Evolutionary conservation across 2,329 filamentous ascomycete genomes (phyloP).

Genomic region (Alternaria dauci): DNA sequence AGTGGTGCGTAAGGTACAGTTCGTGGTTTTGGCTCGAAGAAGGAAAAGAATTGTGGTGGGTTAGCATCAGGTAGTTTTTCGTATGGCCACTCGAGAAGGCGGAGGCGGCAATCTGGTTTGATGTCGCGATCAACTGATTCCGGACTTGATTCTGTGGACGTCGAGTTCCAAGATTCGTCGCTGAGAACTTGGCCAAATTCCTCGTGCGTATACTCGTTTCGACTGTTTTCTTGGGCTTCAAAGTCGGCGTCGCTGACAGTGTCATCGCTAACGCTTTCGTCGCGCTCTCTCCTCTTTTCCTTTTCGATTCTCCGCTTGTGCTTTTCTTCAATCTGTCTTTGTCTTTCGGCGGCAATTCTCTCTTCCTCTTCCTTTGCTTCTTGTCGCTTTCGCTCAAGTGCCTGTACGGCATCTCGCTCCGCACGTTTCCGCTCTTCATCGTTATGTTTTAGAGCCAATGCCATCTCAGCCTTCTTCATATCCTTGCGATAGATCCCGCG

Average conservation of each 20-base stretch:
- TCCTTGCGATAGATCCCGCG: constrained; percentile 38
- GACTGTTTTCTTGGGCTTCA: background rate
- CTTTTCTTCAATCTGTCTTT: constrained; percentile 13
- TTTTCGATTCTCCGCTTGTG: constrained; percentile 18
- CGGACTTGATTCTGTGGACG: constrained; percentile 20
- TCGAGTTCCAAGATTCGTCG: constrained; percentile 34
- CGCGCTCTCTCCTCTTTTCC: constrained; percentile 12
- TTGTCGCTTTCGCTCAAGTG: constrained; percentile 15
- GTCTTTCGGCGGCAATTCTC: constrained; percentile 11
- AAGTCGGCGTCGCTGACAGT: constrained; percentile 3
- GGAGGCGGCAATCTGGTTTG: constrained; percentile 26
- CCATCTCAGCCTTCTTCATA: constrained; percentile 43
- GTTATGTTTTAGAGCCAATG: constrained; percentile 29
- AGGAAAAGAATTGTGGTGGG: background rate
- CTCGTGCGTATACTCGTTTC: constrained; percentile 9
- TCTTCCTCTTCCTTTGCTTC: constrained; percentile 21
- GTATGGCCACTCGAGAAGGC: constrained; percentile 42
- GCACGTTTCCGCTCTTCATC: constrained; percentile 19
- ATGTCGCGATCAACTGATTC: constrained; percentile 2
- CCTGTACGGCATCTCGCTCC: constrained; percentile 21
- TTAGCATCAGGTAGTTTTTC: constrained; percentile 14
- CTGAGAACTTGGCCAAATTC: constrained; percentile 23
- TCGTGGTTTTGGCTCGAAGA: constrained; percentile 7
- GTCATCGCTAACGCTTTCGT: constrained; percentile 30
- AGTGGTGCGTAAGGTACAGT: constrained; percentile 37